Conservation (phyloP, 352 stramenopile species). For the Phytophthora litchii region DNA sequence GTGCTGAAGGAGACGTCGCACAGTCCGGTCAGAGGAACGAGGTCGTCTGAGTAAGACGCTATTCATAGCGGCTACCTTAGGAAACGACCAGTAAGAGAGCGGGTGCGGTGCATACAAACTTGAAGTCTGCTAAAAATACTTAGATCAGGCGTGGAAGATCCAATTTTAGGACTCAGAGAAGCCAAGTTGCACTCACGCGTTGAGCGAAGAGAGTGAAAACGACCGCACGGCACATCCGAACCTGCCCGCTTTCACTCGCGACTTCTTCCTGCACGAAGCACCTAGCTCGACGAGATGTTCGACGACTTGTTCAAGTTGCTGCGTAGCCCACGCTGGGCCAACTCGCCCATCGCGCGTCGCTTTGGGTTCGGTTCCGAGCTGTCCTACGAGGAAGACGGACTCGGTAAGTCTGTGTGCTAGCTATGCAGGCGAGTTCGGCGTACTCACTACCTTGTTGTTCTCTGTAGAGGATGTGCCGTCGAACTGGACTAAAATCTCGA, state of each 20-base stretch:
- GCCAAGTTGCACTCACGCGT: conserved; percentile 17
- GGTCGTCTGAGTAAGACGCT: conserved; percentile 4
- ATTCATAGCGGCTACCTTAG: conserved; percentile 16
- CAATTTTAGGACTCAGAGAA: conserved; percentile 30
- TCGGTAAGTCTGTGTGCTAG: conserved; percentile 33
- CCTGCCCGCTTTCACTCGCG: conserved; percentile 15
- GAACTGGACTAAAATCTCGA: conserved; percentile 79
- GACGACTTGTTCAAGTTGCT: conserved; percentile 85
- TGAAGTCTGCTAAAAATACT: conserved; percentile 12
- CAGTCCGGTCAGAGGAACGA: not conserved
- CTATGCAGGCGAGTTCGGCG: not conserved
- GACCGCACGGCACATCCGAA: conserved; percentile 31
- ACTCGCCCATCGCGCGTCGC: conserved; percentile 73
- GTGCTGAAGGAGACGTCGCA: conserved; percentile 1
- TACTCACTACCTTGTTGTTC: conserved; percentile 2
- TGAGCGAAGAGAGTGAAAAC: conserved; percentile 25
- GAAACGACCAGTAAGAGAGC: conserved; percentile 18
- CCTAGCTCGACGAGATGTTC: conserved; percentile 41
- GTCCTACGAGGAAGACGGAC: conserved; percentile 67
- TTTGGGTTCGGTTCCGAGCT: conserved; percentile 72
- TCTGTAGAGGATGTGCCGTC: conserved; percentile 51
- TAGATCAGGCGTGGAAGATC: conserved; percentile 25
- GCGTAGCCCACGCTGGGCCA: conserved; percentile 78
- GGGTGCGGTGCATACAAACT: conserved; percentile 19
- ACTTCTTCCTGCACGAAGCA: conserved; percentile 8